Conservation (phyloP, 1,284 basidiomycete genomes). For the Microbotryum violaceum region DNA sequence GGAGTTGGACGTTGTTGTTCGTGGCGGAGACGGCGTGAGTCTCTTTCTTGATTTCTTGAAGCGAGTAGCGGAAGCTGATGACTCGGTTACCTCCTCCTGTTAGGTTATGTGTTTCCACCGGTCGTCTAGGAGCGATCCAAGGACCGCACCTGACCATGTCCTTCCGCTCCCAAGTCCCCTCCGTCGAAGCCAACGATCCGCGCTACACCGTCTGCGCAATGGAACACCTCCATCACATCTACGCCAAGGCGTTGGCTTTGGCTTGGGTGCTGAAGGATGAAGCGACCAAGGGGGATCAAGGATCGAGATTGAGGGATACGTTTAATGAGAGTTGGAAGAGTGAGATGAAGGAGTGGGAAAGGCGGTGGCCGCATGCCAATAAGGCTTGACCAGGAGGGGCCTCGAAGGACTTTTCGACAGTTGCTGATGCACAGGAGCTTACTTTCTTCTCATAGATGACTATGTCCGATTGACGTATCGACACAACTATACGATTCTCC, state of each 20-base stretch:
- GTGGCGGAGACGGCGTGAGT: slow-evolving; percentile 22
- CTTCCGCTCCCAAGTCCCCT: slow-evolving; percentile 7
- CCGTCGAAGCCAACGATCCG: slow-evolving; percentile 8
- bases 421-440: background rate
- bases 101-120: slow-evolving; percentile 24
- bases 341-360: slow-evolving; percentile 11
- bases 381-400: background rate
- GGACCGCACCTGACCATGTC: slow-evolving; percentile 1
- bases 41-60: background rate
- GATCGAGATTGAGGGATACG: background rate
- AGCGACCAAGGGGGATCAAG: slow-evolving; percentile 1
- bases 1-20: slow-evolving; percentile 22
- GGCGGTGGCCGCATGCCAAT: slow-evolving; percentile 14
- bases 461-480: slow-evolving; percentile 17
- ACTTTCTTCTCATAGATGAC: background rate
- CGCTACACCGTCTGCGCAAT: slow-evolving; percentile 16
- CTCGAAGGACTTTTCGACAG: no score
- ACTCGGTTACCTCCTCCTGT: background rate
- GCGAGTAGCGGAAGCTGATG: no score
- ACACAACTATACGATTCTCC: slow-evolving; percentile 19
- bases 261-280: background rate
- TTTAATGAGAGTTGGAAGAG: slow-evolving; percentile 18
- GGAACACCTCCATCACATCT: slow-evolving; percentile 18
- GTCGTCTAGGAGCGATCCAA: slow-evolving; percentile 14
- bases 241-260: slow-evolving; percentile 1